Evolutionary conservation across 306 rosid genomes (phyloP).

Genomic region (Oemleria cerasiformis): DNA sequence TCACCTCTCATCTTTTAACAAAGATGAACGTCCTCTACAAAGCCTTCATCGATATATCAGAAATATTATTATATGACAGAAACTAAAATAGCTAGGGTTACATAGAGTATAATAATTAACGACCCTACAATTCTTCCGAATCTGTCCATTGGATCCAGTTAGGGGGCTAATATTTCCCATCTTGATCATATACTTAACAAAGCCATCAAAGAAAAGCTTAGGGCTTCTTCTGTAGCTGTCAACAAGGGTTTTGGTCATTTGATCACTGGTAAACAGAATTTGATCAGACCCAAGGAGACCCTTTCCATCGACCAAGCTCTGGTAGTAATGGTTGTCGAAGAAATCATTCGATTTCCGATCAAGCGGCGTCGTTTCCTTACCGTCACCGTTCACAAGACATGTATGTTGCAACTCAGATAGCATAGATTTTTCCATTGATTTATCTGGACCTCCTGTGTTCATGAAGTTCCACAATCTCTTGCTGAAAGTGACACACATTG

Average conservation of each 20-base stretch:
- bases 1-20: too few species aligned
- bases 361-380: slow-evolving; percentile 42
- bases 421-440: slow-evolving; percentile 41
- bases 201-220: slow-evolving; percentile 49
- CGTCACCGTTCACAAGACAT: slow-evolving; percentile 65
- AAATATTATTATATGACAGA: too few species aligned
- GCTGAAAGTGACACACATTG: slow-evolving; percentile 60
- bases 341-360: slow-evolving; percentile 66
- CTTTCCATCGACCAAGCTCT: slow-evolving; percentile 48
- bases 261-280: slow-evolving; percentile 39
- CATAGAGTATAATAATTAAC: slow-evolving; percentile 26
- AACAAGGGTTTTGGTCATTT: slow-evolving; percentile 38
- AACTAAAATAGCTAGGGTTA: too few species aligned
- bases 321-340: slow-evolving; percentile 73
- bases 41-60: too few species aligned
- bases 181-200: slow-evolving; percentile 63
- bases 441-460: slow-evolving; percentile 48
- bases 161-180: slow-evolving; percentile 68
- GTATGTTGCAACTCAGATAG: slow-evolving; percentile 45
- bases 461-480: slow-evolving; percentile 66
- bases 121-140: slow-evolving; percentile 62
- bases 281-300: slow-evolving; percentile 80
- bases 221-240: slow-evolving; percentile 36
- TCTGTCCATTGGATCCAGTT: slow-evolving; percentile 63
- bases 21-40: too few species aligned